Base-by-base conservation (phyloP, 2,329 filamentous ascomycete species). In the Pseudocercospora crystallina region DNA sequence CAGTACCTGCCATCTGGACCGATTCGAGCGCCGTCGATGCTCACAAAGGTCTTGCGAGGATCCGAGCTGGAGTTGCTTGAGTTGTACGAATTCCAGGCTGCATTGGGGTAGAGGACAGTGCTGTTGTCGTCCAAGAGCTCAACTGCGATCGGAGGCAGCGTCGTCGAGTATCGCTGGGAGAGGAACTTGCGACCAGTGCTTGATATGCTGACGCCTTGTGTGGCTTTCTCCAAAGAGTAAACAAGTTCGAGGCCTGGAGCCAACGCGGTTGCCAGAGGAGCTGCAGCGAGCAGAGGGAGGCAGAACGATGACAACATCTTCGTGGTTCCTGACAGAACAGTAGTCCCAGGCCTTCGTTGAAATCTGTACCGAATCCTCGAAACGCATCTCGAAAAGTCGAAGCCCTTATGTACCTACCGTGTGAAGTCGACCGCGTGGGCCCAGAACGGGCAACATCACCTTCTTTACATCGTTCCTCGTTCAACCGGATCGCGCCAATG, bases 1-100 rank as follows among this genome's bases (percentile, higher is more conserved):
- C 61, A 71, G 41, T 66, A 62, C 8, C 55, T 50, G 8, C 68
- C 67, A 47, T 71, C 65, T 2, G 68, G 65, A 1, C 68, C 68
- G 8, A 68, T 62, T 56, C 63, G 53, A n/a, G 41, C 45, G 17
- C 39, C 14, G 65, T 57, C 62, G 39, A 64, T 58, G 29, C 62
- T 54, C 13, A 53, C 40, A 26, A 49, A 33, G 65, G 53, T 38
- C 61, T 62, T 51, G 58, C 56, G 1, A 53, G 59, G 45, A 63
- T 64, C 46, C 57, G 58, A 5, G 52, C 56, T 9, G 53, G 41
- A 10, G 61, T 58, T 56, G 50, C 58, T 57, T 3, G 51, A 12
- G 29, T 57, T 57, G 54, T 65, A 66, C 8, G 59, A 61, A 49
- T 67, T 67, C 62, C 63, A 67, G 43, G 53, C 58, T 4, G 43